These are phyloP conservation scores for Phytophthora crassamura DNA, from an alignment of 352 stramenopile genomes.

Conservation along the genomic window DNA sequence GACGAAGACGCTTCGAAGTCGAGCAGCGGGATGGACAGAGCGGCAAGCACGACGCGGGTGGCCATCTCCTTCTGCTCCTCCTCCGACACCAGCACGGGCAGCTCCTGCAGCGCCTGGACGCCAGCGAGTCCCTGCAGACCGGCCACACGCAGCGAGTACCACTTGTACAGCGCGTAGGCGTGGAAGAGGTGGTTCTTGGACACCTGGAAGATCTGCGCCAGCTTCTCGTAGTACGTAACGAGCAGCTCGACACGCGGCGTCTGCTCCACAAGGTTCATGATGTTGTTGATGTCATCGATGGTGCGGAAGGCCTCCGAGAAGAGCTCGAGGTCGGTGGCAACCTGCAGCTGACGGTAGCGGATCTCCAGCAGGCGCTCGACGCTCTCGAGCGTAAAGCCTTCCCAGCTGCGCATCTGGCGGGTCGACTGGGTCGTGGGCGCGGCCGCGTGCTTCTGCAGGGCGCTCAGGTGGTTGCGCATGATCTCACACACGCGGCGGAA, in stretches of 20 bases:
- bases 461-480: conserved; percentile 96
- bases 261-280: conserved; percentile 91
- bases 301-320: conserved; percentile 99
- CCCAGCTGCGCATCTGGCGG: conserved; percentile 94
- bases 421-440: conserved; percentile 77
- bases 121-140: conserved; percentile 77
- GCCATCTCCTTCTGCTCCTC: conserved; percentile 90
- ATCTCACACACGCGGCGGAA: conserved; percentile 98
- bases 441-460: conserved; percentile 93
- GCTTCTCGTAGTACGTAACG: conserved; percentile 98
- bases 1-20: conserved; percentile 68
- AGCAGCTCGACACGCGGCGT: conserved; percentile 95
- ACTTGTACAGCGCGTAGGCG: conserved; percentile 97
- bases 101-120: conserved; percentile 38
- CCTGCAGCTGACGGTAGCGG: conserved; percentile 97
- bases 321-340: conserved; percentile 94
- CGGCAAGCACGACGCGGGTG: conserved; percentile 92
- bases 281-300: conserved; percentile 99
- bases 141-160: conserved; percentile 92
- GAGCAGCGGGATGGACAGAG: conserved; percentile 93
- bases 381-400: conserved; percentile 95
- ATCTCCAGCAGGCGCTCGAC: conserved; percentile 97
- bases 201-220: conserved; percentile 98
- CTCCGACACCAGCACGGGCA: conserved; percentile 60
- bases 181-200: conserved; percentile 98